Evolutionary conservation across 148 eudicot genomes (phyloP), one percentile per base, ranked within the genome.

Genomic region (Vaccinium macrocarpon): DNA sequence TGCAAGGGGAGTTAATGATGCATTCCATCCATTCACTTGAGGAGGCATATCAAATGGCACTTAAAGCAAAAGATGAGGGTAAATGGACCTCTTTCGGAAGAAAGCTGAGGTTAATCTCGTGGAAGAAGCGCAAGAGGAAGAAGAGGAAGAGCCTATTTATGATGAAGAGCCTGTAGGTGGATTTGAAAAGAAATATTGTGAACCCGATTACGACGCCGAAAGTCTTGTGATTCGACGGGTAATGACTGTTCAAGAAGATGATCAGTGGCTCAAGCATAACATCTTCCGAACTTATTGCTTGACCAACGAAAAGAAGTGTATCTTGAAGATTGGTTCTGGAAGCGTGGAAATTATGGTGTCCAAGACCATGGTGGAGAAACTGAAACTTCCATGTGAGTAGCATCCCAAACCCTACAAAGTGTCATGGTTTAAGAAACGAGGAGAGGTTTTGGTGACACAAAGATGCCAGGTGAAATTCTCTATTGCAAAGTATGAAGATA

Each of bases 371-470:
- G 8, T 21, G 2, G 80, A 77, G 32, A 48, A 51, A 14, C 4
- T 48, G 42, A 11, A 48, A 21, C 8, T 51, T 10, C 53, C 0
- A 35, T 77, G 80, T 77, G 35, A 77, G 35, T 1, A 16, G 4
- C 79, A 75, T 49, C 79, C 52, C 15, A 75, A 46, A 2, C 79
- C 79, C 10, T 75, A 46, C 80, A 77, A 77, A 49, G 56, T 77
- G 3, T 48, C 80, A 15, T 77, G 80, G 80, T 49, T 77, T 32
- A 77, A 48, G 80, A 77, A 77, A 25, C 57, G 80, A 48, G 80
- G 80, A 77, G 57, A 77, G 35, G 57, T 77, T 16, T 15, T 77
- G 15, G 56, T 19, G 32, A 19, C 23, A 19, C 12, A 77, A 50
- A 2, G 80, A 1, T 48, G 53, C 57, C 14, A 23, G 15, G 32